A percentile compares a stretch with the other conserved stretches of the same genome.
phyloP scores from a whole-genome alignment of 2,329 filamentous ascomycete genomes.

The Fusarium hostae region DNA sequence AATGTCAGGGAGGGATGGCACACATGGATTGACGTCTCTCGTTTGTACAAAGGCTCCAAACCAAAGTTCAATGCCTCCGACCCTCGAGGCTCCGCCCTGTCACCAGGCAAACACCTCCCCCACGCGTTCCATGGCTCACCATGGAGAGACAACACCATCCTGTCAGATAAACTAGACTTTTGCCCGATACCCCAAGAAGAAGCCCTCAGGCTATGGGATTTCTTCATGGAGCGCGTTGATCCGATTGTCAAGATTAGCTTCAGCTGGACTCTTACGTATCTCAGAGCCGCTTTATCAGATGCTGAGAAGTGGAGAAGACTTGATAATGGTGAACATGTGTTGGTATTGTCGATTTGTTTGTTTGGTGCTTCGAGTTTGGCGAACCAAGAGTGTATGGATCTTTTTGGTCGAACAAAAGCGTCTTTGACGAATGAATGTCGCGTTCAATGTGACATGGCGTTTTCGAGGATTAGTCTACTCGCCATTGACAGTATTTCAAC shows the following conservation, averaged over 20 bases:
- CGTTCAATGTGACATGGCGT: constrained; percentile 6
- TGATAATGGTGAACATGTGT: neutral
- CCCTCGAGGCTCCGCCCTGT: constrained; percentile 10
- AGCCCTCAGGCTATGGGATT: neutral
- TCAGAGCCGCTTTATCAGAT: neutral
- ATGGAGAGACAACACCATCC: neutral
- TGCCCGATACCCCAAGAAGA: neutral
- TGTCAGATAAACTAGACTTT: neutral
- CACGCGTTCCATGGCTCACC: constrained; percentile 25
- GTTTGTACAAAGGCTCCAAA: constrained; percentile 7
- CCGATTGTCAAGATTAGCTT: constrained; percentile 27
- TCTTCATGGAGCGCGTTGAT: constrained; percentile 17
- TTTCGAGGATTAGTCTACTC: constrained; percentile 1
- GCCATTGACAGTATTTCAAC: constrained; percentile 6
- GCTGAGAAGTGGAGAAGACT: neutral
- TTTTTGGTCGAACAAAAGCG: neutral
- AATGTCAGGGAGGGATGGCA: constrained; percentile 8
- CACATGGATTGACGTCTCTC: constrained; percentile 2
- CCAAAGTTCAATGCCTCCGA: neutral
- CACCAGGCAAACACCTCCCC: constrained; percentile 3
- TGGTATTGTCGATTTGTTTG: constrained; percentile 7
- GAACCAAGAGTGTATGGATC: neutral
- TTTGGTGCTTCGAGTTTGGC: constrained; percentile 10
- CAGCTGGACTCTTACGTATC: neutral
- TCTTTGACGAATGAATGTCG: constrained; percentile 1